These are phyloP conservation scores for Aulographum hederae DNA, from an alignment of 2,329 filamentous ascomycete species.

Conservation along the genomic window DNA sequence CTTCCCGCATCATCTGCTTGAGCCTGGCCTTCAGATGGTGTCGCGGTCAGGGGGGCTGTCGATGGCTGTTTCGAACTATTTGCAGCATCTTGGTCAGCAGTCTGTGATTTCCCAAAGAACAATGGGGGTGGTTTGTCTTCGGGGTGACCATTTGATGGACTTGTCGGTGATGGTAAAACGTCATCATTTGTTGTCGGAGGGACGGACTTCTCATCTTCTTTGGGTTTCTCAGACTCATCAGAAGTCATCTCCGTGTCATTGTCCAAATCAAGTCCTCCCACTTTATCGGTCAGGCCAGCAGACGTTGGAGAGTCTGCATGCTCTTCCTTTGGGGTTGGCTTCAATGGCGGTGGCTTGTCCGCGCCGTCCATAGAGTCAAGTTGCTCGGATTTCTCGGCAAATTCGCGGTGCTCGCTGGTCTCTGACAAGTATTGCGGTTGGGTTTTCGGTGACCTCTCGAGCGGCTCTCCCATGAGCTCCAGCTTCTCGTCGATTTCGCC, in stretches of 20 bases:
- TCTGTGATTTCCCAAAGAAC: background rate
- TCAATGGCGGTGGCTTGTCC: background rate
- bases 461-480: conserved; percentile 12
- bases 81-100: too few relatives aligned
- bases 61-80: too few relatives aligned
- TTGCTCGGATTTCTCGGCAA: background rate
- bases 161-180: background rate
- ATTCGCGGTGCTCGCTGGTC: conserved; percentile 4
- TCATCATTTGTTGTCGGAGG: too few relatives aligned
- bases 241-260: conserved; percentile 33
- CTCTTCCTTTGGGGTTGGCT: background rate
- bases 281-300: conserved; percentile 33
- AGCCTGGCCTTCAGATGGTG: conserved; percentile 13
- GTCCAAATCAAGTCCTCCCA: conserved; percentile 39
- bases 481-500: background rate
- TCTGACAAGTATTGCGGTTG: conserved; percentile 18
- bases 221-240: background rate
- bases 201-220: background rate
- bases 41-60: too few relatives aligned
- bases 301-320: conserved; percentile 28
- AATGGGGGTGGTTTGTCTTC: conserved; percentile 1
- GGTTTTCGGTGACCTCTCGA: conserved; percentile 27
- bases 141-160: conserved; percentile 3
- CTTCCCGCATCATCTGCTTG: conserved; percentile 2
- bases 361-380: background rate